A percentile compares a stretch with the other conserved stretches of the same genome.
These are phyloP conservation scores for Ascochyta fabae DNA, from an alignment of 2,329 filamentous ascomycete genomes.

Conservation along the genomic window DNA sequence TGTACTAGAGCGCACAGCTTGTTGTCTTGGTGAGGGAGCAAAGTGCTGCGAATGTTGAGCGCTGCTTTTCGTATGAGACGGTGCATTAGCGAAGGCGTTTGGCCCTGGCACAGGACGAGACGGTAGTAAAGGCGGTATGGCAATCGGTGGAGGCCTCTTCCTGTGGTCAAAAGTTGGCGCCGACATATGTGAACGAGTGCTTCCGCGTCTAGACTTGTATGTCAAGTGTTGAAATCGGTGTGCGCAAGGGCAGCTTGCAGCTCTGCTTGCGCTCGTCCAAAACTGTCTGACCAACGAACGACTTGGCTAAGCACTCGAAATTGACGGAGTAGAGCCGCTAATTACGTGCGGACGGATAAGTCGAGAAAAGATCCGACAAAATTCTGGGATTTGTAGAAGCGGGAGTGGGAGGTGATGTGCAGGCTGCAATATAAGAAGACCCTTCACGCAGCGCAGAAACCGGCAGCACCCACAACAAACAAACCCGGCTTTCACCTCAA, in stretches of 20 bases:
- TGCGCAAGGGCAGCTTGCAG: background rate
- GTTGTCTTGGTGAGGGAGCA: constrained; percentile 13
- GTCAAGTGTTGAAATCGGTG: background rate
- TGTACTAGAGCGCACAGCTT: constrained; percentile 7
- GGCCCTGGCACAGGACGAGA: constrained; percentile 19
- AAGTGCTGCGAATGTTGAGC: constrained; percentile 20
- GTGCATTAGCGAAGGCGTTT: constrained; percentile 26
- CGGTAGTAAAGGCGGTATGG: constrained; percentile 22
- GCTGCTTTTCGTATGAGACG: constrained; percentile 8
- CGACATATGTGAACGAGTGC: constrained; percentile 22
- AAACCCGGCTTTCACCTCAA: constrained; percentile 18
- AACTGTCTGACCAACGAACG: background rate
- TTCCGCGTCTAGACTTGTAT: background rate
- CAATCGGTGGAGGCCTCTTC: constrained; percentile 38
- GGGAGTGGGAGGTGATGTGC: background rate
- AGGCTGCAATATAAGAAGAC: constrained; percentile 8
- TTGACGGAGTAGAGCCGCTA: background rate
- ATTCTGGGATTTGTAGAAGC: background rate
- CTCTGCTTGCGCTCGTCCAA: background rate
- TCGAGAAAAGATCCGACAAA: background rate
- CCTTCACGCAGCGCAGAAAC: constrained; percentile 1
- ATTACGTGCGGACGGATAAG: background rate
- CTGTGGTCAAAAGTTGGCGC: constrained; percentile 21
- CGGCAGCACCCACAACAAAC: constrained; percentile 28
- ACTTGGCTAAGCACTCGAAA: background rate